These are phyloP conservation scores for Hyaloscypha hepaticicola DNA, from an alignment of 495 filamentous ascomycete genomes.

Conservation along the genomic window DNA sequence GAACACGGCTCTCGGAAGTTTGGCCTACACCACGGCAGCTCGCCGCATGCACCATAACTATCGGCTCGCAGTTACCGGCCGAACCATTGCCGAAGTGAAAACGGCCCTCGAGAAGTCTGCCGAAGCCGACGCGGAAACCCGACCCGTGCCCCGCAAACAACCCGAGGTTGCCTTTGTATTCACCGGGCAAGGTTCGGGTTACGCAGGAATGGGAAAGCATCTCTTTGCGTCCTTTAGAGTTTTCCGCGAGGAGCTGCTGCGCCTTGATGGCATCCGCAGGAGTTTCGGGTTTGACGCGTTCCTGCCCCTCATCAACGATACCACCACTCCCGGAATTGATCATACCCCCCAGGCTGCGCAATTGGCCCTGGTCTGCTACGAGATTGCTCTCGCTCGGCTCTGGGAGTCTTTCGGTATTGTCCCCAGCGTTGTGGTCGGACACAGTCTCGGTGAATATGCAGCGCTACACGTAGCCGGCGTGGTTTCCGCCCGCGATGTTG, in stretches of 20 bases:
- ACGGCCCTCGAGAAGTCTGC: background rate
- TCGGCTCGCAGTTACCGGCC: conserved; percentile 59
- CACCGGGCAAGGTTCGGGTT: conserved; percentile 68
- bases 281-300: conserved; percentile 70
- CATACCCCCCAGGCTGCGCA: conserved; percentile 74
- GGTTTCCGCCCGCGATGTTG: conserved; percentile 71
- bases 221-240: conserved; percentile 59
- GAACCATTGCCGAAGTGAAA: background rate
- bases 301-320: conserved; percentile 61
- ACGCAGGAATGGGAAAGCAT: conserved; percentile 65
- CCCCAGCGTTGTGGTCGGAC: conserved; percentile 76
- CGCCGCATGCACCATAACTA: conserved; percentile 75
- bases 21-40: conserved; percentile 81
- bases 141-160: background rate
- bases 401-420: conserved; percentile 75
- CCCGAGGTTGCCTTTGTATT: conserved; percentile 57
- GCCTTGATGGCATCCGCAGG: conserved; percentile 64
- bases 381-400: conserved; percentile 79
- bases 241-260: conserved; percentile 69
- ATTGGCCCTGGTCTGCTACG: conserved; percentile 69
- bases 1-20: conserved; percentile 48
- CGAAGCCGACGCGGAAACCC: background rate
- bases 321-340: conserved; percentile 49
- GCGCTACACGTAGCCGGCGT: conserved; percentile 80
- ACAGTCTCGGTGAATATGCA: conserved; percentile 89